A percentile compares a stretch with the other conserved stretches of the same genome.
Evolutionary conservation across 306 rosid genomes (phyloP).

Genomic region (Acmispon strigosus): DNA sequence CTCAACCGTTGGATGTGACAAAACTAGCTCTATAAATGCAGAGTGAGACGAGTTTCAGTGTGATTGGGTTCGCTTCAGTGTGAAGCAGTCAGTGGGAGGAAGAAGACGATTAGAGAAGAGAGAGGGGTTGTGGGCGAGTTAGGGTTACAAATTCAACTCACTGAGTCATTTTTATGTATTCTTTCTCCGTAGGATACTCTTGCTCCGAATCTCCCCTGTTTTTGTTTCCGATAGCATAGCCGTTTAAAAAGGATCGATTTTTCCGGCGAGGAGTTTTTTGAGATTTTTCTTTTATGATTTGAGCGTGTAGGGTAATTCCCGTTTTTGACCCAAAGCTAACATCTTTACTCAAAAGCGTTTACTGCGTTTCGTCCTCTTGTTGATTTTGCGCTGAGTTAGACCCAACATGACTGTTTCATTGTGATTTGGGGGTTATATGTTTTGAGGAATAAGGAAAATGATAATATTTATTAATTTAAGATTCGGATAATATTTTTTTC

Average conservation of each 20-base stretch:
- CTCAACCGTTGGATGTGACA: constrained; percentile 12
- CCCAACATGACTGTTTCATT: neutral
- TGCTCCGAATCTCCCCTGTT: neutral
- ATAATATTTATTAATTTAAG: neutral
- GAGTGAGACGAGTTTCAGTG: constrained; percentile 6
- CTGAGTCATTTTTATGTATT: neutral
- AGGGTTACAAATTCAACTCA: constrained; percentile 27
- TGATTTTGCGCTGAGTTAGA: neutral
- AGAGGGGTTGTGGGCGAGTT: constrained; percentile 9
- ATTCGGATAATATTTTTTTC: constrained; percentile 1
- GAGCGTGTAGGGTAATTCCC: constrained; percentile 18
- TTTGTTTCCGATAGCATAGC: neutral
- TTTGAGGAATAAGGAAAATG: neutral
- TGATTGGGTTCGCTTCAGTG: constrained; percentile 21
- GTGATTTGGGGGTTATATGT: constrained; percentile 19
- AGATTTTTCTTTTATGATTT: no score
- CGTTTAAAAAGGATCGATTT: neutral
- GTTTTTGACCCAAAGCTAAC: constrained; percentile 33
- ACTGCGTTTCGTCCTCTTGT: neutral
- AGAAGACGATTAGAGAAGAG: neutral
- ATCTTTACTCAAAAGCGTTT: constrained; percentile 13
- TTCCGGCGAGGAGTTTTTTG: constrained; percentile 28
- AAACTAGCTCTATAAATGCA: constrained; percentile 25
- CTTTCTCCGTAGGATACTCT: constrained; percentile 8
- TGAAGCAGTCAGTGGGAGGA: neutral